A percentile compares a stretch with the other conserved stretches of the same genome.
These are phyloP conservation scores for Aspergillus olivimuriae DNA, from an alignment of 495 filamentous ascomycete genomes.

Conservation along the genomic window DNA sequence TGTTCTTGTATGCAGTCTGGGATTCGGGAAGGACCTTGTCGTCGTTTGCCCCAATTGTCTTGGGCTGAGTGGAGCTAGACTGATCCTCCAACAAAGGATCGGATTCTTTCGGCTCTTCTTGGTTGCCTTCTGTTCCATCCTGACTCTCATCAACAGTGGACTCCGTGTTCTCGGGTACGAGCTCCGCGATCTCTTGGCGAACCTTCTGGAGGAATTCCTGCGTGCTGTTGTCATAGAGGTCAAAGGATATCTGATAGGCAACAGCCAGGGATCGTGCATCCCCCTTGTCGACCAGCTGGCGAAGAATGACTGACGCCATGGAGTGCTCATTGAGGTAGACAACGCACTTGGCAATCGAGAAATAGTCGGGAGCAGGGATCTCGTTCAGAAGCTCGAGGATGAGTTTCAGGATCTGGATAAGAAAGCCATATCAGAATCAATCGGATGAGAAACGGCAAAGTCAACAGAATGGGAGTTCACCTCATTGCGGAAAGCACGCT, in stretches of 20 bases:
- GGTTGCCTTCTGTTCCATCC: slow-evolving; percentile 24
- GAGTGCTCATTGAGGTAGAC: slow-evolving; percentile 91
- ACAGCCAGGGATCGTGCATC: slow-evolving; percentile 71
- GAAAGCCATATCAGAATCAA: too few relatives aligned
- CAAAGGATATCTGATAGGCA: slow-evolving; percentile 96
- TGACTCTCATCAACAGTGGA: slow-evolving; percentile 20
- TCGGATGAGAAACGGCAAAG: too few relatives aligned
- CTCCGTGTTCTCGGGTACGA: slow-evolving; percentile 47
- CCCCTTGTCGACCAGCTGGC: slow-evolving; percentile 72
- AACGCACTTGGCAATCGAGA: slow-evolving; percentile 96
- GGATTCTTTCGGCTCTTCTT: slow-evolving; percentile 48
- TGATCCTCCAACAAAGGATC: slow-evolving; percentile 47
- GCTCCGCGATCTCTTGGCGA: slow-evolving; percentile 67
- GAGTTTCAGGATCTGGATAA: slow-evolving; percentile 73
- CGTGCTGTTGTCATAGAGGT: slow-evolving; percentile 95
- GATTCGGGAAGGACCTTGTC: slow-evolving; percentile 37
- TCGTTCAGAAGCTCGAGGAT: slow-evolving; percentile 85
- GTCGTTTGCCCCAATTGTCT: slow-evolving; percentile 37
- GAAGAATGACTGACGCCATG: slow-evolving; percentile 83
- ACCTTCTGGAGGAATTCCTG: slow-evolving; percentile 95
- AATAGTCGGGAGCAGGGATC: slow-evolving; percentile 88
- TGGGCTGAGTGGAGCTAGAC: slow-evolving; percentile 24
- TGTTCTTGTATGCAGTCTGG: slow-evolving; percentile 63
- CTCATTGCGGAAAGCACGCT: slow-evolving; percentile 77
- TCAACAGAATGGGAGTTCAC: slow-evolving; percentile 31